A percentile compares a stretch with the other conserved stretches of the same genome.
Conservation (phyloP, 139 green algal genomes). For the Chlorella sp. region DNA sequence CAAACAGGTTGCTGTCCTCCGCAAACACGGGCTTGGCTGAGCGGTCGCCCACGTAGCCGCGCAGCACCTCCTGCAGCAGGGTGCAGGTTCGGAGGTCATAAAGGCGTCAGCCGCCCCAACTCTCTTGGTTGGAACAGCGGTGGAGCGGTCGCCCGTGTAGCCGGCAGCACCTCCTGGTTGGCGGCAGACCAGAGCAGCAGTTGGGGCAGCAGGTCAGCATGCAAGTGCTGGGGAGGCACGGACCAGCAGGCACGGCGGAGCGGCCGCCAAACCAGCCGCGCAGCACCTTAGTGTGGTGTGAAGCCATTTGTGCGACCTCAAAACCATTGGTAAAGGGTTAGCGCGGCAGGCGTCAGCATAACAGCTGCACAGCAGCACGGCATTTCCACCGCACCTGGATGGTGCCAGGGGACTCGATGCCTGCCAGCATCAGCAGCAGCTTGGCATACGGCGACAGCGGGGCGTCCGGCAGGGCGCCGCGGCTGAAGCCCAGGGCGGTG, state of each 20-base stretch:
- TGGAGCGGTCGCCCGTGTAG: no score
- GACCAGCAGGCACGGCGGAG: no score
- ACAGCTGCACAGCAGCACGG: background rate
- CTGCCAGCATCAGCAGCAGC: conserved; percentile 82
- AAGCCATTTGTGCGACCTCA: no score
- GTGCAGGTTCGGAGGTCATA: background rate
- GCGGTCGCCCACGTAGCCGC: conserved; percentile 83
- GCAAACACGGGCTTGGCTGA: conserved; percentile 67
- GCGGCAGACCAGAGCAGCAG: background rate
- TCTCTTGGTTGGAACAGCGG: no score
- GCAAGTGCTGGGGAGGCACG: no score
- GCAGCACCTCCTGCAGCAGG: conserved; percentile 59
- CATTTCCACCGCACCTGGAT: conserved; percentile 45
- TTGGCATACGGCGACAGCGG: conserved; percentile 74
- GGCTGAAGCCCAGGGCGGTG: conserved; percentile 63
- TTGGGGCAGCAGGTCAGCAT: background rate
- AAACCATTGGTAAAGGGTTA: background rate
- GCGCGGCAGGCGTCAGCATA: background rate
- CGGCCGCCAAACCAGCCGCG: no score
- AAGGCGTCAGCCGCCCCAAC: background rate
- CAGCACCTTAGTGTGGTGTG: no score
- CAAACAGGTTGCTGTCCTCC: conserved; percentile 61
- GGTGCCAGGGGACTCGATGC: conserved; percentile 78
- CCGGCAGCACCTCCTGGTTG: no score
- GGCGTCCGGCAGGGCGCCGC: conserved; percentile 47